Evolutionary conservation across 2,329 filamentous ascomycete species (phyloP), one percentile per base, ranked within the genome.

Genomic region (Ascochyta rabiei): DNA sequence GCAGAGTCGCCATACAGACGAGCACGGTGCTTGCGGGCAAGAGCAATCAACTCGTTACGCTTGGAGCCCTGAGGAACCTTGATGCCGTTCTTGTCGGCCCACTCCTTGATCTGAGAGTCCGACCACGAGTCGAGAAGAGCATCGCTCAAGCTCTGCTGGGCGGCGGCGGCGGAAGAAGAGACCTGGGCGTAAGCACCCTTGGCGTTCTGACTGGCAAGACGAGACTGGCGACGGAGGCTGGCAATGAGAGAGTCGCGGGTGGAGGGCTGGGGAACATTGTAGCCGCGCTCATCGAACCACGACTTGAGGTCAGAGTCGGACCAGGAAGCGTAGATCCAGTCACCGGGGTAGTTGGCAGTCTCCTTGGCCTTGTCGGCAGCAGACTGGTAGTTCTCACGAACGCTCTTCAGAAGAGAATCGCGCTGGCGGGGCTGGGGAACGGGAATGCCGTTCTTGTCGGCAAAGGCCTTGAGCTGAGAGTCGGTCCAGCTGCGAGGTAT

Each of bases 301-400:
- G 90, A 84, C 82, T 98, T 98, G 60, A 96, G 80, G 44, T 97
- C 93, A 62, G 93, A 97, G 62, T 96, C 90, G 47, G 90, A 88
- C 95, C 95, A 99, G 7, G 88, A 82, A 57, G 87, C 84, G 73
- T 97, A 99, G 38, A 98, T 80, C 95, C 95, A 98, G 79, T 97
- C 86, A 34, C 95, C 95, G 30, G 95, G 95, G 71, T 98, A 98
- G n/a, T 86, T 79, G 47, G 85, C 79, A 13, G 91, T 89, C 77
- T 97, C 89, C 57, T 90, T 90, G 50, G 82, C 75, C 75, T 87
- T 88, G 76, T 91, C 87, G 15, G 93, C 91, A 53, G 87, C 77
- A 1, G 84, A 77, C 66, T 96, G 90, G 72, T 96, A 98, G 76
- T 86, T 93, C 61, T 89, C 82, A 60, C 93, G 91, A 56, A 87